Base-by-base conservation (phyloP, 768 basidiomycete species). In the Mycena polygramma region DNA sequence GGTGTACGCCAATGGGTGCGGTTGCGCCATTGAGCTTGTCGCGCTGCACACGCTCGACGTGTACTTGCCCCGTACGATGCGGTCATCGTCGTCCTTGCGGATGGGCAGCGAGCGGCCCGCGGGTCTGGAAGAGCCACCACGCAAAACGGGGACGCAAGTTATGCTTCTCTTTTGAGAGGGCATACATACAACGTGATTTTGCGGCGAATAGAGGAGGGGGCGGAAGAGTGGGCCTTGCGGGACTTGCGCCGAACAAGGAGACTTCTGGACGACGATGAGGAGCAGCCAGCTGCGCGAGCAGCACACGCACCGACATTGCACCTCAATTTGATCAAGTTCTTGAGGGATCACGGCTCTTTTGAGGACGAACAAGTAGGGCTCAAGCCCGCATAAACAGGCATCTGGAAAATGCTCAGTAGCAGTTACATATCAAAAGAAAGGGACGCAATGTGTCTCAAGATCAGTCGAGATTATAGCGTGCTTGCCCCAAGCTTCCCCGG, bases 171-270 rank as follows among this genome's bases (percentile, higher is more conserved):
- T 98, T 98, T 71, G 94, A 92, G 69, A 99, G 91, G 59, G 96
- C n/a, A n/a, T n/a, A n/a, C 87, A 68, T 97, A 95, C 73, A 94
- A 96, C 98, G 99, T 98, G 77, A 99, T 96, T 86, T 94, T 96
- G 82, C 98, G 92, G 82, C 97, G 94, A 77, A 95, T 86, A 57
- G 94, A 96, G 53, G 97, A 98, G 59, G 97, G 95, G 52, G 97
- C 97, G 62, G 88, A 88, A 84, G 98, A 98, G 89, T 99, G 98
- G 75, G 94, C 94, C 91, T 98, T 98, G 87, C 96, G 95, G 78
- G 92, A 90, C 91, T 98, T 99, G 90, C 98, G 95, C 82, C 96
- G 78, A 94, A 95, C 75, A 93, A 94, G 74, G 96, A 94, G 79
- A 93, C 90, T 80, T 94, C 95, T 96, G 68, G 36, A 58, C 20